Evolutionary conservation across 352 stramenopile genomes (phyloP).

Genomic region (Phytophthora colocasiae): DNA sequence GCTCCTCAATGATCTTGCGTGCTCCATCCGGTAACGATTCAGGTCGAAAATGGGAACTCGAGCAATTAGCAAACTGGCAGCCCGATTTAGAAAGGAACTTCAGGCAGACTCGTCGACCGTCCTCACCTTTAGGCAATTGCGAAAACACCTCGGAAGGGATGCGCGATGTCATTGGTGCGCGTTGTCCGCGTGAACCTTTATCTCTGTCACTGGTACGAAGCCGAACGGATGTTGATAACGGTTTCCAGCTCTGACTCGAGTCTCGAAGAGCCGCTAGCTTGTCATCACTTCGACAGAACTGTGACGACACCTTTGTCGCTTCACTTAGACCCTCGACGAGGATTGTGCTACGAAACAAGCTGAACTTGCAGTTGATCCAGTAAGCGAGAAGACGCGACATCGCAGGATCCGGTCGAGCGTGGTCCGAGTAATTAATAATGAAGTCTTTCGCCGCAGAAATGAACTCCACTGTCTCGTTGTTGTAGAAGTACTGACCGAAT

Average conservation of each 20-base stretch:
- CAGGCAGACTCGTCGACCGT: constrained; percentile 8
- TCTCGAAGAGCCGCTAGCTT: constrained; percentile 13
- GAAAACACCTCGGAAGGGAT: not conserved
- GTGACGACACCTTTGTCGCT: not conserved
- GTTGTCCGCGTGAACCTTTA: not conserved
- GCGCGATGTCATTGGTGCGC: not conserved
- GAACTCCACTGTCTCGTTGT: constrained; percentile 3
- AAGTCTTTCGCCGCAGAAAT: constrained; percentile 11
- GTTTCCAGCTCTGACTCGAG: not conserved
- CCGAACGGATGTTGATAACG: not conserved
- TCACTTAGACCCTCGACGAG: not conserved
- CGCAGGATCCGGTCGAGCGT: not conserved
- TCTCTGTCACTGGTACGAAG: not conserved
- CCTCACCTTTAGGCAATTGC: not conserved
- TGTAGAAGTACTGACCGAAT: constrained; percentile 20
- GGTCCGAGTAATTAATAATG: constrained; percentile 10
- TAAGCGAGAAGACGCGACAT: constrained; percentile 10
- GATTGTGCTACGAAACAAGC: constrained; percentile 5
- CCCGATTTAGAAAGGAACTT: constrained; percentile 10
- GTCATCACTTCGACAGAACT: constrained; percentile 23
- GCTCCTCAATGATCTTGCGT: not conserved
- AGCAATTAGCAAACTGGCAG: constrained; percentile 12
- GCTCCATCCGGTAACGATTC: constrained; percentile 1
- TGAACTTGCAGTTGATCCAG: constrained; percentile 27
- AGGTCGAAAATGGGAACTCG: constrained; percentile 14